Base-by-base conservation (phyloP, 139 green algal species). In the Chlorella sp. region DNA sequence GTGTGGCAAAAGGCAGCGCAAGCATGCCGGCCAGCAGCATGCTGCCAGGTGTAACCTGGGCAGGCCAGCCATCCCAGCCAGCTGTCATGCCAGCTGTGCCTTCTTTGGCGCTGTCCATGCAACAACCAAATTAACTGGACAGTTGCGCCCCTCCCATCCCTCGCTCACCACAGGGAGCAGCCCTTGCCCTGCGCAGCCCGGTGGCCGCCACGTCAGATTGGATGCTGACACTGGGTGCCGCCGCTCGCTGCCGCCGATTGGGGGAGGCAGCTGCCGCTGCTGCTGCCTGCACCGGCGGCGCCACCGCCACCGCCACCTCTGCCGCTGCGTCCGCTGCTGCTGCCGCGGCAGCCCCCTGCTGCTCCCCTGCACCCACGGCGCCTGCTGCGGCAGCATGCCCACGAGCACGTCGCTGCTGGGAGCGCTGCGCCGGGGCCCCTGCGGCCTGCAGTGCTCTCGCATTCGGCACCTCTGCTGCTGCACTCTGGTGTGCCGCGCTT, bases 201-300 rank as follows among this genome's bases (percentile, higher is more conserved):
- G 32, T 30, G 28, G n/a, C 42, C 30, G 86, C 86, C 86, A 90
- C 84, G 60, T 81, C 86, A 36, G 86, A 90, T 37, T 90, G 75
- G 26, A 90, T 79, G 77, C 86, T 90, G 86, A 77, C 86, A 30
- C 85, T 77, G 19, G 86, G 86, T 2, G 34, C 48, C 9, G 24
- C 86, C 12, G 73, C 73, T 12, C 24, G 21, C 42, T 79, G 84
- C 66, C 64, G 84, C 32, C 21, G 40, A 30, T 24, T 69, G 12
- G 85, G 71, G 0, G 86, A 75, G 0, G 53, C 24, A 2, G 73
- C 73, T 3, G 19, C 84, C 19, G 1, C 73, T 3, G 19, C 84
- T 7, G 1, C 26, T 19, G 15, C 19, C 34, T 39, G 53, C 53
- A 61, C 73, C 68, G 14, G 32, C 5, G 3, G 5, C 32, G 26